Evolutionary conservation across 1,284 basidiomycete genomes (phyloP).

Genomic region (Ustilago nuda): DNA sequence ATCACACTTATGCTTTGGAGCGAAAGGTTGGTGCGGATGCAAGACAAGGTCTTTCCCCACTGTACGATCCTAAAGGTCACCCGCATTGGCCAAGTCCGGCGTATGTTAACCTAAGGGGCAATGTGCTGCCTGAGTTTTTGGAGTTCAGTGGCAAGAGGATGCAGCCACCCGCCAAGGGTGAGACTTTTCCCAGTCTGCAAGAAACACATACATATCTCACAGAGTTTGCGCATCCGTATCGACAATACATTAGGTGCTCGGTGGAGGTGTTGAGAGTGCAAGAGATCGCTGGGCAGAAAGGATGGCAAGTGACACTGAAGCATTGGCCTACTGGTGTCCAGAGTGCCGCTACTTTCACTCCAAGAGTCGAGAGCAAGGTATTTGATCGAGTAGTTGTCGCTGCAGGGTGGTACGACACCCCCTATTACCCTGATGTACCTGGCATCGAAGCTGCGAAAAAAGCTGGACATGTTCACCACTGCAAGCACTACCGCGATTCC

Average conservation of each 20-base stretch:
- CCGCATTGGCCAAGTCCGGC: conserved; percentile 61
- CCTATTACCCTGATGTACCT: conserved; percentile 46
- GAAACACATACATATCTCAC: conserved; percentile 58
- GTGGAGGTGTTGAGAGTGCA: conserved; percentile 53
- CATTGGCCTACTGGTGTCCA: conserved; percentile 22
- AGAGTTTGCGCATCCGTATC: conserved; percentile 38
- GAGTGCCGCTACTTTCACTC: conserved; percentile 14
- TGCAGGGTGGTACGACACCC: conserved; percentile 60
- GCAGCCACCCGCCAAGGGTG: conserved; percentile 36
- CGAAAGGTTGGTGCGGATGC: conserved; percentile 23
- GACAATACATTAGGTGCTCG: conserved; percentile 27
- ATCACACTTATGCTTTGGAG: conserved; percentile 42
- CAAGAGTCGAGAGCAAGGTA: conserved; percentile 7
- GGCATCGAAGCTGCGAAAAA: conserved; percentile 41
- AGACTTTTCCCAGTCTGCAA: conserved; percentile 54
- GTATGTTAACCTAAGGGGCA: conserved; percentile 59
- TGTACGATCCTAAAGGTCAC: conserved; percentile 36
- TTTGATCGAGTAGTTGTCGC: conserved; percentile 57
- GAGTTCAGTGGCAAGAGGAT: conserved; percentile 52
- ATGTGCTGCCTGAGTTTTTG: conserved; percentile 62
- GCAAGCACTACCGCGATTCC: conserved; percentile 63
- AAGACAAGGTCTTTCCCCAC: conserved; percentile 27
- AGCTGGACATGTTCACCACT: conserved; percentile 53
- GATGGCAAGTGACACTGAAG: conserved; percentile 44
- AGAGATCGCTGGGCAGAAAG: conserved; percentile 38